A percentile compares a stretch with the other conserved stretches of the same genome.
These are phyloP conservation scores for Microstegium vimineum DNA, from an alignment of 176 grass and related monocot genomes.

Conservation along the genomic window DNA sequence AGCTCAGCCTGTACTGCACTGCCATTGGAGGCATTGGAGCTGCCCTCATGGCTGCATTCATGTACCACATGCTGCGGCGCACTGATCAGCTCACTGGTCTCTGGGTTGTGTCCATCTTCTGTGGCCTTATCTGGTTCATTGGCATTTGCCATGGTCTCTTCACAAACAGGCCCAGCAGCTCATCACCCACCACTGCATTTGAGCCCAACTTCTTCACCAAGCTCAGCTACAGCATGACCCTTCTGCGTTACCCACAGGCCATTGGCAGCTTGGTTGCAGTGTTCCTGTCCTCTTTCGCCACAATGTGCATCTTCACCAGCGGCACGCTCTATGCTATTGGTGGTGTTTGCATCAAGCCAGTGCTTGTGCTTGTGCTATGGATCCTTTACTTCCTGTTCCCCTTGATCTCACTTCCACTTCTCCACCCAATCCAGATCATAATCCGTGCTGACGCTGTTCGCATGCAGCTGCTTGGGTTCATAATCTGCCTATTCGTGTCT, in stretches of 20 bases:
- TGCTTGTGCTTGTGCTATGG: constrained; percentile 63
- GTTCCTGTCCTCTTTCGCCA: constrained; percentile 70
- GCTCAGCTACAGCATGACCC: constrained; percentile 47
- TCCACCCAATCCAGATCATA: constrained; percentile 72
- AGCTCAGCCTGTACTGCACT: constrained; percentile 57
- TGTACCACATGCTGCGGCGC: constrained; percentile 92
- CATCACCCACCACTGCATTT: constrained; percentile 43
- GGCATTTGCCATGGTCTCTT: constrained; percentile 88
- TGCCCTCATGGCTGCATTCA: constrained; percentile 77
- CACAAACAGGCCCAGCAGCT: constrained; percentile 61
- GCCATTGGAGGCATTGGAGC: constrained; percentile 79
- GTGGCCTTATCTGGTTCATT: constrained; percentile 77
- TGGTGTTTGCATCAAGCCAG: constrained; percentile 77
- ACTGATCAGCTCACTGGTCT: constrained; percentile 85
- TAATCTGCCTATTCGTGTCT: constrained; percentile 68
- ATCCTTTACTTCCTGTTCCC: constrained; percentile 88
- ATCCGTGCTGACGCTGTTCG: constrained; percentile 75
- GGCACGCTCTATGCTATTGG: constrained; percentile 69
- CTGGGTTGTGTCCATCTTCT: constrained; percentile 96
- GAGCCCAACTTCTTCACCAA: constrained; percentile 52
- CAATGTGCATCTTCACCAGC: constrained; percentile 93
- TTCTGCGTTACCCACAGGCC: constrained; percentile 67
- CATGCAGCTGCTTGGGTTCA: constrained; percentile 89
- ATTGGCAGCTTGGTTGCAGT: constrained; percentile 69
- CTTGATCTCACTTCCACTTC: constrained; percentile 52